Base-by-base conservation (phyloP, 371 early-diverging fungal genomes). In the Zopfochytrium polystomum region DNA sequence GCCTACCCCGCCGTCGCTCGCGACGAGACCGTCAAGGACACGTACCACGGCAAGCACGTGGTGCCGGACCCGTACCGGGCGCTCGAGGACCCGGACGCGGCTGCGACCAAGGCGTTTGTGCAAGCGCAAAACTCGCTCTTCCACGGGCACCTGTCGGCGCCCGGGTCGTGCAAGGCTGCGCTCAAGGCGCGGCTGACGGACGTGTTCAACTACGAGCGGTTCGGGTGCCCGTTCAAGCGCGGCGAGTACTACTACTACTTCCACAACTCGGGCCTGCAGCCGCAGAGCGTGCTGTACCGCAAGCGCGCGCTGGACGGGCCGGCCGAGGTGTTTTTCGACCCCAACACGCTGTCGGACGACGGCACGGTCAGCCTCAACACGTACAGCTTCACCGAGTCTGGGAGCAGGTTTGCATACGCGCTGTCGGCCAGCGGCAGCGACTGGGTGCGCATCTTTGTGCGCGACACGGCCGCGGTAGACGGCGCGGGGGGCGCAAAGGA, bases 201-300 rank as follows among this genome's bases (percentile, higher is more conserved):
- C 15, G 44, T 72, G 48, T 70, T 53, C 57, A 69, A 77, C 51
- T 76, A 71, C 61, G 71, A 67, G 52, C 54, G 60, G 66, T 77
- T 66, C 60, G 77, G 79, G n/a, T 65, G 76, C 30, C 85, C 86
- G 5, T 75, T 67, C 62, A 78, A 77, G 53, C 63, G 71, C 4
- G 88, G 87, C 15, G 74, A 78, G 58, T 55, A 66, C 43, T 83
- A 83, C 67, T 87, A 86, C 68, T 83, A 77, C 54, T 86, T 77
- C 54, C 68, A 76, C 70, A 85, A 86, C 77, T 68, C 81, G 7
- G 87, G 88, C 27, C 73, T 87, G 9, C 87, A 84, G 67, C 59
- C 85, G 0, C 86, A 87, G 63, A 70, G 66, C 15, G 77, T 85
- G 2, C 57, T 78, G 7, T 73, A 71, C 68, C 49, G 63, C 29